Evolutionary conservation across 164 flowering plant species (phyloP).

Genomic region (Aristolochia contorta): DNA sequence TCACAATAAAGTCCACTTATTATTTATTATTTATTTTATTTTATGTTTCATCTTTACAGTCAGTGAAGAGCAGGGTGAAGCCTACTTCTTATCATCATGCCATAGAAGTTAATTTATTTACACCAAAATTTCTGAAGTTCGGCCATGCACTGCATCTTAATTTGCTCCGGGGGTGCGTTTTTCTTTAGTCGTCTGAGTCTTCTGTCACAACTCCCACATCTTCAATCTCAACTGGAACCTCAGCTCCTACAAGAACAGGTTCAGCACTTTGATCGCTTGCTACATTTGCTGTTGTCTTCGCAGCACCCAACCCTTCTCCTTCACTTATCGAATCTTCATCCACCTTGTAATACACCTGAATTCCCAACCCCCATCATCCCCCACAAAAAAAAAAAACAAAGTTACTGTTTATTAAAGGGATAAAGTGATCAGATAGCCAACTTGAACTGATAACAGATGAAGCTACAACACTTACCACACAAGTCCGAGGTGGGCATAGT

Average conservation of each 20-base stretch:
- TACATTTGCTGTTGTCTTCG: conserved; percentile 5
- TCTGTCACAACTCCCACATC: too few species aligned
- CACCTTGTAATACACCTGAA: conserved; percentile 46
- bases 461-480: conserved; percentile 51
- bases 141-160: too few species aligned
- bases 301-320: background rate
- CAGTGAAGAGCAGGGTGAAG: too few species aligned
- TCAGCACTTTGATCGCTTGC: conserved; percentile 10
- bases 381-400: background rate
- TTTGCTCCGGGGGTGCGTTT: too few species aligned
- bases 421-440: background rate
- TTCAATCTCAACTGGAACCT: background rate
- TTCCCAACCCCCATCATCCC: background rate
- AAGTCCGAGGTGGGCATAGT: conserved; percentile 81
- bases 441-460: background rate
- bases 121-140: too few species aligned
- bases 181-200: too few species aligned
- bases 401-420: background rate
- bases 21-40: too few species aligned
- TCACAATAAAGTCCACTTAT: too few species aligned
- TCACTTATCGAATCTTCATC: conserved; percentile 27
- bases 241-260: conserved; percentile 7
- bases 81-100: too few species aligned
- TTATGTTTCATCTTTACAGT: too few species aligned
- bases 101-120: too few species aligned